Percentiles rank a stretch among this genome's conserved stretches.
phyloP scores from a whole-genome alignment of 768 basidiomycete species.

The Paxillus rubicundulus region DNA sequence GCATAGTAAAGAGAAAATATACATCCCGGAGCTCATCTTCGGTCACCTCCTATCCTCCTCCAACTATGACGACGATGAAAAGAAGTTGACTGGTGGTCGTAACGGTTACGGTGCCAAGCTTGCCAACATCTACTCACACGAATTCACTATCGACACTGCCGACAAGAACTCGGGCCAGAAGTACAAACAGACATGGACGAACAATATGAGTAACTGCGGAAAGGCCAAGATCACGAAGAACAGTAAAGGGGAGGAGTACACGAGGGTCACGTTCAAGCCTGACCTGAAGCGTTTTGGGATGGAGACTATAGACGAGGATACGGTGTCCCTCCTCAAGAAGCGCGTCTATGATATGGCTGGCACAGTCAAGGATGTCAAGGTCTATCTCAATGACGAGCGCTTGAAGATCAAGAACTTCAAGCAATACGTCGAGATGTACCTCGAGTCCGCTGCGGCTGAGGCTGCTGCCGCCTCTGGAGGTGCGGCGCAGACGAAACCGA shows the following conservation, averaged over 20 bases:
- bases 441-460: constrained; percentile 71
- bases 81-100: constrained; percentile 96
- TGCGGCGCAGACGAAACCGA: constrained; percentile 74
- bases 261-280: constrained; percentile 88
- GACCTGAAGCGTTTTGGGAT: constrained; percentile 92
- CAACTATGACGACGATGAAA: constrained; percentile 98
- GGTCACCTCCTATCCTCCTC: constrained; percentile 92
- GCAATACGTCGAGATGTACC: constrained; percentile 93
- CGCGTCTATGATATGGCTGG: constrained; percentile 98
- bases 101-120: constrained; percentile 99
- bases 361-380: constrained; percentile 90
- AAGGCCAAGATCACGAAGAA: constrained; percentile 94
- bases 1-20: constrained; percentile 88
- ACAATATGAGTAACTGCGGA: constrained; percentile 89
- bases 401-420: constrained; percentile 95
- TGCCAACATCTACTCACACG: constrained; percentile 95
- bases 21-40: constrained; percentile 97
- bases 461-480: constrained; percentile 71
- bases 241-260: constrained; percentile 83
- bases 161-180: constrained; percentile 83
- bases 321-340: constrained; percentile 81
- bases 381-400: constrained; percentile 88
- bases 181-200: constrained; percentile 91
- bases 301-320: constrained; percentile 88
- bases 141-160: constrained; percentile 95